Percentiles rank a stretch among this genome's conserved stretches.
Conservation (phyloP, 768 basidiomycete species). For the Clitopilus hobsonii region DNA sequence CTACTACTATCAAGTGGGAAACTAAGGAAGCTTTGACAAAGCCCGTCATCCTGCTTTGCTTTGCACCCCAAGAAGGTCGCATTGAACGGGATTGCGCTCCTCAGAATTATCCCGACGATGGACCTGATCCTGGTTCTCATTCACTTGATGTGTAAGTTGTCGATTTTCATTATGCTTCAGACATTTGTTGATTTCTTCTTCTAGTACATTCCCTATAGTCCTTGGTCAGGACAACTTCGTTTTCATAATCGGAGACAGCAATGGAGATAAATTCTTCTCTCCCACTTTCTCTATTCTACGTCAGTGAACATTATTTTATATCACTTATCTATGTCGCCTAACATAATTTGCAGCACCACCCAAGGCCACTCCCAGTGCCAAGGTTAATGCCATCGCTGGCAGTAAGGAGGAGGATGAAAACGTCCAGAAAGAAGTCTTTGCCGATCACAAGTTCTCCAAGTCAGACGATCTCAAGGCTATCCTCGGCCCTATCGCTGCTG, state of each 20-base stretch:
- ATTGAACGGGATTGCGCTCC: not conserved
- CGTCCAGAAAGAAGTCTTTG: too few species aligned
- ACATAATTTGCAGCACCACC: too few species aligned
- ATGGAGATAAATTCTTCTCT: not conserved
- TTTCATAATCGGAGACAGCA: not conserved
- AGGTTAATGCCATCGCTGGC: too few species aligned
- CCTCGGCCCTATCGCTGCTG: not conserved
- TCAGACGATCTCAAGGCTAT: not conserved
- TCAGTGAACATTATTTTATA: not conserved
- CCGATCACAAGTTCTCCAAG: too few species aligned
- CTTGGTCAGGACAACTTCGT: not conserved
- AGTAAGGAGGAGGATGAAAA: too few species aligned
- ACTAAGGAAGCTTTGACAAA: not conserved
- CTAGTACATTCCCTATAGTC: not conserved
- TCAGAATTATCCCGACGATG: not conserved
- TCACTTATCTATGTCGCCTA: too few species aligned
- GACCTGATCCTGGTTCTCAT: not conserved
- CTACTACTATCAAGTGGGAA: not conserved
- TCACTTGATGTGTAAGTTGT: not conserved
- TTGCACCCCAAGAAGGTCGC: not conserved
- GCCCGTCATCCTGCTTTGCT: not conserved
- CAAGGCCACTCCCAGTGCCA: too few species aligned
- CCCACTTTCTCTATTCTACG: not conserved
- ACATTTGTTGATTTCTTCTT: not conserved
- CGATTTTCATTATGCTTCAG: not conserved